Conservation (phyloP, 164 flowering plant species). For the Magnolia changhungtana region DNA sequence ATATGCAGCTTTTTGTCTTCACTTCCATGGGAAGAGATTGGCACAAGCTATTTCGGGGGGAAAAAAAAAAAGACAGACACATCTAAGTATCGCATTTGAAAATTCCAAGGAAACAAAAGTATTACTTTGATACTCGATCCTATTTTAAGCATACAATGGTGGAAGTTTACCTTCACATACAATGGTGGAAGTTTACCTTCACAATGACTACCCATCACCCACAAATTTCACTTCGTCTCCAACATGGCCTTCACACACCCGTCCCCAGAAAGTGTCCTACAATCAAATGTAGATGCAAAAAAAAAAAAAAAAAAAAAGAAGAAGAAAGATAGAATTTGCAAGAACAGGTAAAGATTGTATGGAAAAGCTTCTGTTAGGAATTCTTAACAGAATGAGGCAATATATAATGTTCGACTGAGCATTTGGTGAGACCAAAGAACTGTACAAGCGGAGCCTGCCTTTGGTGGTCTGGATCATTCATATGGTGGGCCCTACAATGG, state of each 20-base stretch:
- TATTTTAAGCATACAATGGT: neutral
- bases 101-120: no score
- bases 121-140: slow-evolving; percentile 26
- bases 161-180: slow-evolving; percentile 66
- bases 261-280: slow-evolving; percentile 95
- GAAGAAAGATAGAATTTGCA: neutral
- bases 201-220: slow-evolving; percentile 87
- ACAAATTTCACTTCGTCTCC: slow-evolving; percentile 76
- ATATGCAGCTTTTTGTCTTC: no score
- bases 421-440: neutral
- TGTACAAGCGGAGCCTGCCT: neutral
- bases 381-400: slow-evolving; percentile 1
- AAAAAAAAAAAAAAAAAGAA: no score
- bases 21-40: no score
- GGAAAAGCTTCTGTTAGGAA: neutral
- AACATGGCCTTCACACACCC: slow-evolving; percentile 88
- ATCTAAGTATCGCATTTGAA: no score
- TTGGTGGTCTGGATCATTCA: neutral
- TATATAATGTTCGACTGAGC: neutral
- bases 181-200: slow-evolving; percentile 49
- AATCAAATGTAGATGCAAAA: neutral
- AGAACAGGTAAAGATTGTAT: neutral
- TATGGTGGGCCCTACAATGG: neutral
- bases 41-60: no score
- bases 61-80: no score